Percentiles rank a stretch among this genome's conserved stretches.
phyloP scores from a whole-genome alignment of 73 alveolate species.

The Effrenium voratum region DNA sequence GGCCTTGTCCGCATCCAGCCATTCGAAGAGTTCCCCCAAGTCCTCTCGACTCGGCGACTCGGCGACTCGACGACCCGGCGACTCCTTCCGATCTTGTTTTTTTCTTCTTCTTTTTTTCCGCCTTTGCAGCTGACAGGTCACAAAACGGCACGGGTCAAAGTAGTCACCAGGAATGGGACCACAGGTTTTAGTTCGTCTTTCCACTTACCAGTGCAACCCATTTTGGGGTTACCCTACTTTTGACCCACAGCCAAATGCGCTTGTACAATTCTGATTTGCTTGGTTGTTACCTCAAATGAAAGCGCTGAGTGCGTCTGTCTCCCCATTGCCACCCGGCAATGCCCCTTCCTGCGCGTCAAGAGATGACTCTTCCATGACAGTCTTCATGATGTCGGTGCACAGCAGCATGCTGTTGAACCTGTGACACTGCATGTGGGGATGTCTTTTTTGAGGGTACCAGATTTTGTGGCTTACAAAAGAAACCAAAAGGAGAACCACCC shows the following conservation, averaged over 20 bases:
- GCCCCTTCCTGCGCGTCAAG: slow-evolving; percentile 67
- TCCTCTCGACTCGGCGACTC: background rate
- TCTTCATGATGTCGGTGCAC: slow-evolving; percentile 89
- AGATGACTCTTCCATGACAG: slow-evolving; percentile 71
- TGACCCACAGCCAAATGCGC: no score
- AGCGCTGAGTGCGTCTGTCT: no score
- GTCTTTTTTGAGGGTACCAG: no score
- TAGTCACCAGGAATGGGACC: background rate
- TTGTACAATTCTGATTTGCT: no score
- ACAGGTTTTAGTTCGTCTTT: background rate
- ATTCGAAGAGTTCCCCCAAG: slow-evolving; percentile 71
- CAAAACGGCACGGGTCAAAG: background rate
- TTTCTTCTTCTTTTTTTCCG: no score
- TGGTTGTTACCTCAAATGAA: no score
- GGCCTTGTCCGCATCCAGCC: slow-evolving; percentile 81
- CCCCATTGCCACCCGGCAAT: no score
- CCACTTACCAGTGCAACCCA: no score
- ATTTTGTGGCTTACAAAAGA: no score
- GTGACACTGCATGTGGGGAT: background rate
- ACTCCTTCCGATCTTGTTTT: background rate
- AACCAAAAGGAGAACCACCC: no score
- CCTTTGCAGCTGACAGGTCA: no score
- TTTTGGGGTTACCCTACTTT: no score
- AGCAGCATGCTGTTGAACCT: slow-evolving; percentile 84
- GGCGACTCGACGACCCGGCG: background rate